Conservation (phyloP, 192 early-diverging fungal species). For the Mortierella alpina region DNA sequence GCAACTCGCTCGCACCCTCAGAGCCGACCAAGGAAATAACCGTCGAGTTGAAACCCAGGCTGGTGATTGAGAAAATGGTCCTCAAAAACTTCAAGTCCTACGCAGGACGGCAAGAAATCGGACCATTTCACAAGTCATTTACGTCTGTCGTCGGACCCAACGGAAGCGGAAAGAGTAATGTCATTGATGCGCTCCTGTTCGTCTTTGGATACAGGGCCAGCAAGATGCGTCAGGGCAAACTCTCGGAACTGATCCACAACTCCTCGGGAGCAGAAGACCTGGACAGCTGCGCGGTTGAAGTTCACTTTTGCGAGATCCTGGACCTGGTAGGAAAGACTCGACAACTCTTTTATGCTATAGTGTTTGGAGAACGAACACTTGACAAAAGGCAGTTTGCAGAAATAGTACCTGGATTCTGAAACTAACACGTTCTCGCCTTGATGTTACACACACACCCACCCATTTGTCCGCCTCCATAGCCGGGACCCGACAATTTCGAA, state of each 20-base stretch:
- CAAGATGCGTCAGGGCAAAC: conserved; percentile 96
- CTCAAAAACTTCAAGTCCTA: conserved; percentile 98
- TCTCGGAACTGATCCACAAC: conserved; percentile 95
- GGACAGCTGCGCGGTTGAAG: conserved; percentile 85
- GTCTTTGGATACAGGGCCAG: conserved; percentile 98
- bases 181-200: conserved; percentile 97
- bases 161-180: conserved; percentile 98
- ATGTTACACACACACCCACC: not conserved
- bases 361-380: too few relatives aligned
- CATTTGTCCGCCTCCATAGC: conserved; percentile 42
- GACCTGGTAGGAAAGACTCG: conserved; percentile 67
- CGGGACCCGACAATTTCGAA: conserved; percentile 70
- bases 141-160: conserved; percentile 95
- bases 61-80: conserved; percentile 78
- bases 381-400: not conserved
- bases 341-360: not conserved
- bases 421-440: not conserved
- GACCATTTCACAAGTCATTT: conserved; percentile 94
- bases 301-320: conserved; percentile 93
- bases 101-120: conserved; percentile 89
- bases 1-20: conserved; percentile 18
- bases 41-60: conserved; percentile 35
- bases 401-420: not conserved
- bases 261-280: conserved; percentile 81
- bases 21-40: conserved; percentile 25